Evolutionary conservation across 345 rosid species (phyloP).

Genomic region (Laguncularia racemosa): DNA sequence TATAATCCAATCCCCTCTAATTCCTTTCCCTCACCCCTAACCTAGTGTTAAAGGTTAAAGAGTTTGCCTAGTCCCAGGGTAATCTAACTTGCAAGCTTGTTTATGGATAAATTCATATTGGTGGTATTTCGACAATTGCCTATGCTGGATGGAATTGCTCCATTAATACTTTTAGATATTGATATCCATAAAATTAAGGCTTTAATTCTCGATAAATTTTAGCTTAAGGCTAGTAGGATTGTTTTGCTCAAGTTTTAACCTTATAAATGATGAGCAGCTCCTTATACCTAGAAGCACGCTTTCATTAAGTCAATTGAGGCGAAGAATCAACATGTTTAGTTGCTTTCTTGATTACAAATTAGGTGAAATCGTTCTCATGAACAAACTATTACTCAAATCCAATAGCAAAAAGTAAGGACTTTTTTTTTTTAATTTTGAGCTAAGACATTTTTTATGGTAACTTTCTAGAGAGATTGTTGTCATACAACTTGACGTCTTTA

Average conservation of each 20-base stretch:
- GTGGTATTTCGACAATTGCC: constrained; percentile 39
- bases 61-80: constrained; percentile 60
- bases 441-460: constrained; percentile 57
- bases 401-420: constrained; percentile 46
- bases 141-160: constrained; percentile 51
- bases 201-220: constrained; percentile 35
- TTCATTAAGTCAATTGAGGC: constrained; percentile 51
- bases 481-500: constrained; percentile 36
- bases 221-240: constrained; percentile 51
- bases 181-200: constrained; percentile 43
- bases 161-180: constrained; percentile 45
- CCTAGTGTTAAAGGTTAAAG: constrained; percentile 21
- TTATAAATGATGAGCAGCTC: constrained; percentile 41
- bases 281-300: constrained; percentile 48
- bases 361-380: constrained; percentile 62
- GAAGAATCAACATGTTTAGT: constrained; percentile 43
- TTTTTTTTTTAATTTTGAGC: constrained; percentile 41
- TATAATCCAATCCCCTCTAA: no score
- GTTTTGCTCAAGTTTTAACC: constrained; percentile 53
- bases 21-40: no score
- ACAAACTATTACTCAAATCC: constrained; percentile 52
- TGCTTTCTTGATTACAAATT: constrained; percentile 53
- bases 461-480: constrained; percentile 58
- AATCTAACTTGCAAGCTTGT: constrained; percentile 46
- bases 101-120: constrained; percentile 46